Evolutionary conservation across 164 flowering plant genomes (phyloP).

Genomic region (Macadamia integrifolia): DNA sequence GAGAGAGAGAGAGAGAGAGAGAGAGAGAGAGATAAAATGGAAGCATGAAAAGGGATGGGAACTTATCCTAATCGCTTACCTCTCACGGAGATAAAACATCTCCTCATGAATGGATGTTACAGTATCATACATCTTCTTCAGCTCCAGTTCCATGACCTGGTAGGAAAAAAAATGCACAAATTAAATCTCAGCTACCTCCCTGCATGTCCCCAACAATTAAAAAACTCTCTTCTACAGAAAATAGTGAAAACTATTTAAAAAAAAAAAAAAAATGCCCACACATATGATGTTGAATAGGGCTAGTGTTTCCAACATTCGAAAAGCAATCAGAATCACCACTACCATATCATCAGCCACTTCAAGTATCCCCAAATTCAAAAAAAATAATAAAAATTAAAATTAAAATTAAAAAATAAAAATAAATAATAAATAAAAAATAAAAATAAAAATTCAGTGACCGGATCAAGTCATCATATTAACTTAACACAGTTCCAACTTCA

Average conservation of each 20-base stretch:
- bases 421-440: no score
- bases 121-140: slow-evolving; percentile 53
- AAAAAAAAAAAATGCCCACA: neutral
- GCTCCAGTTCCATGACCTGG: slow-evolving; percentile 68
- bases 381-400: no score
- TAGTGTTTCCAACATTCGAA: neutral
- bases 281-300: neutral
- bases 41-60: neutral
- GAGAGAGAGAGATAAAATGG: neutral
- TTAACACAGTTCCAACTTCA: neutral
- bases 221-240: neutral
- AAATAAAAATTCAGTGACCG: neutral
- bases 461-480: neutral
- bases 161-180: neutral
- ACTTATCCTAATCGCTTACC: slow-evolving; percentile 31
- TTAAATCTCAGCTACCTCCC: neutral
- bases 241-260: neutral
- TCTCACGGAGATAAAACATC: slow-evolving; percentile 74
- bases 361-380: neutral
- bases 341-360: neutral
- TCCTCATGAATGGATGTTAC: slow-evolving; percentile 66
- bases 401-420: no score
- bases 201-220: neutral
- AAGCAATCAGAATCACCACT: neutral
- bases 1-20: neutral